phyloP scores from a whole-genome alignment of 768 basidiomycete species.

The Suillus clintonianus region DNA sequence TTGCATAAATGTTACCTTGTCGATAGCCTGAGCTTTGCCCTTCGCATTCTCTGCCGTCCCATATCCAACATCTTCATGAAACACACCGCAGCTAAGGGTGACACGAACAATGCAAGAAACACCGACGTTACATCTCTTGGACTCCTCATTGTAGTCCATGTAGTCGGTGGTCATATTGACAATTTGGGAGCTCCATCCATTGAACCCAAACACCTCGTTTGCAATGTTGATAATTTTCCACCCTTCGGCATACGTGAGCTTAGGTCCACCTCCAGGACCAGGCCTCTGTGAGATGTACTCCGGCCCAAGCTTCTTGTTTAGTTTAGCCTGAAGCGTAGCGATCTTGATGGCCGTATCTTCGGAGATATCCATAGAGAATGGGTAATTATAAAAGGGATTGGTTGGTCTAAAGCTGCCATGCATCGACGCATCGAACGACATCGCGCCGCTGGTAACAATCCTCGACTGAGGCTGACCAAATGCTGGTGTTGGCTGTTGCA shows the following conservation, averaged over 20 bases:
- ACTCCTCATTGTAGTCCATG: constrained; percentile 72
- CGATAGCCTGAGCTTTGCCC: constrained; percentile 82
- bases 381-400: constrained; percentile 4
- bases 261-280: constrained; percentile 83
- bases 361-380: constrained; percentile 42
- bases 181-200: constrained; percentile 89
- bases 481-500: constrained; percentile 8
- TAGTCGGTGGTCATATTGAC: constrained; percentile 77
- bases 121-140: constrained; percentile 66
- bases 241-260: constrained; percentile 93
- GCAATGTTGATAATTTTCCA: constrained; percentile 99
- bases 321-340: constrained; percentile 73
- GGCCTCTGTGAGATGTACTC: constrained; percentile 90
- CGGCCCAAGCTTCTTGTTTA: constrained; percentile 89
- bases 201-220: constrained; percentile 98
- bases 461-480: constrained; percentile 15
- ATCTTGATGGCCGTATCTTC: constrained; percentile 69
- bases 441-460: constrained; percentile 52
- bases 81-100: constrained; percentile 83
- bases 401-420: constrained; percentile 46
- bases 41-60: constrained; percentile 84
- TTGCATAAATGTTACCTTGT: constrained; percentile 69
- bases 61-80: constrained; percentile 94
- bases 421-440: constrained; percentile 63
- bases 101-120: constrained; percentile 86